These are phyloP conservation scores for Coemansia asiatica DNA, from an alignment of 192 early-diverging fungal genomes.

Conservation along the genomic window DNA sequence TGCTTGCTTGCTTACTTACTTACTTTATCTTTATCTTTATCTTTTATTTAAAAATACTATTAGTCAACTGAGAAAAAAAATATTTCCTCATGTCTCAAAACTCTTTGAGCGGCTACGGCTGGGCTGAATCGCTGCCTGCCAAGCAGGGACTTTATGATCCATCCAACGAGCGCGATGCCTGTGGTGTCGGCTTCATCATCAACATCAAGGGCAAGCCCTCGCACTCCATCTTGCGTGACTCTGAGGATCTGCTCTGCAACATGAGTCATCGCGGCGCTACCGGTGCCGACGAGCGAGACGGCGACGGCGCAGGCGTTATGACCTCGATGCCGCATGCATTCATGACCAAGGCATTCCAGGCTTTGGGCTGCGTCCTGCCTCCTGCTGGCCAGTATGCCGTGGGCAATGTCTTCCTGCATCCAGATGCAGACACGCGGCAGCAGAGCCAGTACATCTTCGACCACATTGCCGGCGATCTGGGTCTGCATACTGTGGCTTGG, in stretches of 20 bases:
- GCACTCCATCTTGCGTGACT: constrained; percentile 90
- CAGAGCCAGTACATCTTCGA: constrained; percentile 79
- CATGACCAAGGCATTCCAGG: constrained; percentile 64
- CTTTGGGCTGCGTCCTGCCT: constrained; percentile 69
- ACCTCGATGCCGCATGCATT: constrained; percentile 89
- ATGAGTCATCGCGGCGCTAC: constrained; percentile 98
- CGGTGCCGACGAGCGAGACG: constrained; percentile 91
- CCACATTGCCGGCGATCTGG: constrained; percentile 69
- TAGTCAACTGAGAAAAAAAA: too few species aligned
- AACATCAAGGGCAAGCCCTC: constrained; percentile 83
- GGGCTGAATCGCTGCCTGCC: constrained; percentile 83
- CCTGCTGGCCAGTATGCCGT: constrained; percentile 85
- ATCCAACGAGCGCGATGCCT: constrained; percentile 87
- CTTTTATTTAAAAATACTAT: too few species aligned
- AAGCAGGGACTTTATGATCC: constrained; percentile 89
- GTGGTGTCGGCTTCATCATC: constrained; percentile 97
- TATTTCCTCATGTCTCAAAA: neutral
- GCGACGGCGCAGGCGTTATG: constrained; percentile 99
- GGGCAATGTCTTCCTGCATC: constrained; percentile 92
- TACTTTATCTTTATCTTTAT: too few species aligned
- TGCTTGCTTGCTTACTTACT: too few species aligned
- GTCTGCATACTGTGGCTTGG: constrained; percentile 85
- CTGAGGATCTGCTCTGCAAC: constrained; percentile 90
- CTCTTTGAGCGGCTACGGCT: constrained; percentile 42
- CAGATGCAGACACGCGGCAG: constrained; percentile 61